phyloP scores from a whole-genome alignment of 2,329 filamentous ascomycete species.

The Neoscytalidium dimidiatum region DNA sequence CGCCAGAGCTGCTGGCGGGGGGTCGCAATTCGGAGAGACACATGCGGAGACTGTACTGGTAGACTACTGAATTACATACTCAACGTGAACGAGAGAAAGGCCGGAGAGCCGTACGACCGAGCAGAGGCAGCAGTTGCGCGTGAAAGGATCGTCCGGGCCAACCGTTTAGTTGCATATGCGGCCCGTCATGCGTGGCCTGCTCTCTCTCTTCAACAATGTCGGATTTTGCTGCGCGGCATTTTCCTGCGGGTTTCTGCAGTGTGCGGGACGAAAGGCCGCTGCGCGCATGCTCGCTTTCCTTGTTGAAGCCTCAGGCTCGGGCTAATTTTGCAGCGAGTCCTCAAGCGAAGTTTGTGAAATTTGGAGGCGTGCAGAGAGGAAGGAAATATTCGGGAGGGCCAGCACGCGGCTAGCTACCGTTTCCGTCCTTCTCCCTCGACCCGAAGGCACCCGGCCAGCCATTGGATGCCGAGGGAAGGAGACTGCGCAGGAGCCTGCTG shows the following conservation, averaged over 20 bases:
- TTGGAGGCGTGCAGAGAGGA: neutral
- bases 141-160: neutral
- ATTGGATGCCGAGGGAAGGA: slow-evolving; percentile 9
- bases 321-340: neutral
- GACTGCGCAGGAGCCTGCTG: neutral
- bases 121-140: neutral
- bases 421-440: slow-evolving; percentile 7
- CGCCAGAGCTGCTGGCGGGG: neutral
- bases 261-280: neutral
- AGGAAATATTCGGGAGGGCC: neutral
- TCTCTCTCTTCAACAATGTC: neutral
- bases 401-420: neutral
- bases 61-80: neutral
- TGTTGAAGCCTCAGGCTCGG: neutral
- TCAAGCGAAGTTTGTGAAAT: neutral
- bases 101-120: slow-evolving; percentile 1
- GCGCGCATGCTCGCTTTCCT: neutral
- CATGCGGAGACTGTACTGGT: neutral
- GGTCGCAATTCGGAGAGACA: neutral
- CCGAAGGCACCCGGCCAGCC: neutral
- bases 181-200: neutral
- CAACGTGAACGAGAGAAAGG: neutral
- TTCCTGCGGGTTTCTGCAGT: slow-evolving; percentile 2
- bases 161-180: neutral
- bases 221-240: neutral